Evolutionary conservation across 2,329 filamentous ascomycete genomes (phyloP).

Genomic region (Lachnellula cervina): DNA sequence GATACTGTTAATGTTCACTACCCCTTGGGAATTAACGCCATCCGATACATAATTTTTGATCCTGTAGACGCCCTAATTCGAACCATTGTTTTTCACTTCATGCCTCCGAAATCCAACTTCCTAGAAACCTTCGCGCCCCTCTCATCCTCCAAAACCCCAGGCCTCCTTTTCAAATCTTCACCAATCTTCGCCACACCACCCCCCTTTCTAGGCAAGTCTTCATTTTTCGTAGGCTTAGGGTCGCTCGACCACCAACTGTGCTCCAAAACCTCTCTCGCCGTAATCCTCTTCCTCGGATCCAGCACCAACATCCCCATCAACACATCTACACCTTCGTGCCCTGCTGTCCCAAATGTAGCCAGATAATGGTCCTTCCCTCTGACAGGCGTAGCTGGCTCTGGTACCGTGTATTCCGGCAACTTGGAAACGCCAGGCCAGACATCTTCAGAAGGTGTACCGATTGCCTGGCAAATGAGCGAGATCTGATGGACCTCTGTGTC

Average conservation of each 20-base stretch:
- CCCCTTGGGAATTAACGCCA: background rate
- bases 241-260: conserved; percentile 84
- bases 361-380: conserved; percentile 69
- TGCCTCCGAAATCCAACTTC: conserved; percentile 30
- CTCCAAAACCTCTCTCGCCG: conserved; percentile 69
- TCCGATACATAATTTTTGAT: background rate
- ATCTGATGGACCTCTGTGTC: conserved; percentile 85
- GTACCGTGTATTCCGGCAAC: conserved; percentile 74
- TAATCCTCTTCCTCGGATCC: conserved; percentile 81
- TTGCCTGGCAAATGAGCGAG: conserved; percentile 72
- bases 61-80: background rate
- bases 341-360: conserved; percentile 72
- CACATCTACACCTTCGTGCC: conserved; percentile 78
- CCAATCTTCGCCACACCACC: conserved; percentile 71
- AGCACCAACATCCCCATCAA: conserved; percentile 79
- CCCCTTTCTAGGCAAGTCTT: conserved; percentile 74
- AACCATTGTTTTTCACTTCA: conserved; percentile 16
- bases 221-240: conserved; percentile 75
- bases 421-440: conserved; percentile 90
- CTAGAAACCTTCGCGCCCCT: conserved; percentile 55
- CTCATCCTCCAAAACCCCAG: conserved; percentile 65
- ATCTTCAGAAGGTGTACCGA: conserved; percentile 88
- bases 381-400: conserved; percentile 50
- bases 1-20: background rate
- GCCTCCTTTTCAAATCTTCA: conserved; percentile 73